Conservation (phyloP, 106 monocot species). For the Hemerocallis citrina region DNA sequence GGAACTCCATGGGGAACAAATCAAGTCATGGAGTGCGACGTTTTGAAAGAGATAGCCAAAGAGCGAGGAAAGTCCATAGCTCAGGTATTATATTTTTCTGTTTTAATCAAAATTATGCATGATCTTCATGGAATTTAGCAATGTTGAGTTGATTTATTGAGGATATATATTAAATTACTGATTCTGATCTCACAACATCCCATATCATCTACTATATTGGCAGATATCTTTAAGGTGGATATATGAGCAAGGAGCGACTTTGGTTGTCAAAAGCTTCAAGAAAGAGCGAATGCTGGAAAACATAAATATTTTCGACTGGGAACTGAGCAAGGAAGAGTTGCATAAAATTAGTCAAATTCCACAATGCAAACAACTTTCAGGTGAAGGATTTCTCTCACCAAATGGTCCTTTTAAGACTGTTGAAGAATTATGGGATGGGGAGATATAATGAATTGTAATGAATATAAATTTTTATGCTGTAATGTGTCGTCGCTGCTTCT, state of each 20-base stretch:
- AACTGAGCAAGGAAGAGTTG: conserved; percentile 26
- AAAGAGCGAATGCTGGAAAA: conserved; percentile 36
- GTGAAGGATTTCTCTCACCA: background rate
- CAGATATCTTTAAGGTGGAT: conserved; percentile 42
- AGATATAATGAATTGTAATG: conserved; percentile 1
- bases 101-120: no score
- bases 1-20: background rate
- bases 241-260: conserved; percentile 28
- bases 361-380: background rate
- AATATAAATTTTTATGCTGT: no score
- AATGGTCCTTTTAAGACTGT: conserved; percentile 8
- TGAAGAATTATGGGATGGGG: conserved; percentile 14
- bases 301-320: conserved; percentile 36
- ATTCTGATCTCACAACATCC: no score
- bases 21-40: conserved; percentile 16
- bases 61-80: conserved; percentile 25
- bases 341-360: conserved; percentile 27
- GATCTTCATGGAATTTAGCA: no score
- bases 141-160: no score
- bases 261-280: conserved; percentile 37
- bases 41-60: conserved; percentile 30
- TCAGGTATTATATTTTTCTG: conserved; percentile 18
- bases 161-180: no score
- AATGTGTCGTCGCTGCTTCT: no score
- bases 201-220: background rate